Evolutionary conservation across 345 rosid species (phyloP).

Genomic region (Murraya paniculata): DNA sequence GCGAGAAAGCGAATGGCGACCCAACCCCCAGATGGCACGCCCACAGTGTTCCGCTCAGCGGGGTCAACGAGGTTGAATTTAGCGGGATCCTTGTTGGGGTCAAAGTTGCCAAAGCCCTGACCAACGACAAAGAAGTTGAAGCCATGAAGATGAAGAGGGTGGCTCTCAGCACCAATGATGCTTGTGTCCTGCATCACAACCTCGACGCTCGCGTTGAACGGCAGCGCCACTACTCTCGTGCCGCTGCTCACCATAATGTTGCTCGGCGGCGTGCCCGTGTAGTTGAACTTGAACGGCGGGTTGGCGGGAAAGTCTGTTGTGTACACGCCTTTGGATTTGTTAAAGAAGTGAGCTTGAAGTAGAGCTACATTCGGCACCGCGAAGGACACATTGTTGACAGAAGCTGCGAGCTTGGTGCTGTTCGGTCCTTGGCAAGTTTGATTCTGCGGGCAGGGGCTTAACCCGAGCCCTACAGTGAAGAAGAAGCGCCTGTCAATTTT

Average conservation of each 20-base stretch:
- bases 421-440: conserved; percentile 53
- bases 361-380: conserved; percentile 39
- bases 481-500: conserved; percentile 40
- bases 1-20: conserved; percentile 50
- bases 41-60: conserved; percentile 45
- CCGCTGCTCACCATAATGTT: conserved; percentile 35
- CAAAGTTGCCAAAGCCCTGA: conserved; percentile 45
- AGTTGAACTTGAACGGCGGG: conserved; percentile 48
- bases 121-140: conserved; percentile 53
- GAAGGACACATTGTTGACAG: conserved; percentile 49
- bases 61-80: conserved; percentile 53
- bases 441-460: conserved; percentile 34
- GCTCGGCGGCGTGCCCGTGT: conserved; percentile 47
- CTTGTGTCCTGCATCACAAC: conserved; percentile 54
- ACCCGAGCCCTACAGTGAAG: conserved; percentile 53
- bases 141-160: conserved; percentile 58
- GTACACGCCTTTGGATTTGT: conserved; percentile 41
- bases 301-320: conserved; percentile 44
- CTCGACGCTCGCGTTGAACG: conserved; percentile 44
- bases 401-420: conserved; percentile 38
- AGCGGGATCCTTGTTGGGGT: conserved; percentile 41
- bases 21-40: conserved; percentile 64
- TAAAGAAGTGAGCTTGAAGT: conserved; percentile 50
- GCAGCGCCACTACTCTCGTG: conserved; percentile 42
- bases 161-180: conserved; percentile 47